phyloP scores from a whole-genome alignment of 805 yeast species.

The Millerozyma miso region DNA sequence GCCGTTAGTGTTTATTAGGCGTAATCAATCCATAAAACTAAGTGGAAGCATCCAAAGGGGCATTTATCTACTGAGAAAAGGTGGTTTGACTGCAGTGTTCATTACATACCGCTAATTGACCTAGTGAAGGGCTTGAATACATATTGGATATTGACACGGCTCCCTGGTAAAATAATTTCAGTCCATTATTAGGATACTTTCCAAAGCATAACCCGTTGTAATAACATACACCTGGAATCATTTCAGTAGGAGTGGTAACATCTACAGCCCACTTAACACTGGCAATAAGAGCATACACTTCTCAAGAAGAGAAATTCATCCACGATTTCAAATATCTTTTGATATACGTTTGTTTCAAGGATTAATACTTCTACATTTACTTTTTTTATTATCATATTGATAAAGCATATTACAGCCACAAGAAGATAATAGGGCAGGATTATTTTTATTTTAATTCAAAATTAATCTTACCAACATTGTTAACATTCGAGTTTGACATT shows the following conservation, averaged over 20 bases:
- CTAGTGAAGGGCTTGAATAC: background rate
- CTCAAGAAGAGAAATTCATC: background rate
- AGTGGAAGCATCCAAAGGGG: background rate
- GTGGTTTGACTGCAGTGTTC: background rate
- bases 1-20: constrained; percentile 1
- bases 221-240: too few species aligned
- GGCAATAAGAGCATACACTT: background rate
- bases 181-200: background rate
- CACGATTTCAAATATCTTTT: background rate
- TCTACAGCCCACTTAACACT: background rate
- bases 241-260: too few species aligned
- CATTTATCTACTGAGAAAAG: background rate
- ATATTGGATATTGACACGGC: background rate
- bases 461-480: background rate
- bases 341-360: background rate
- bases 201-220: background rate
- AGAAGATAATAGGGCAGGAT: background rate
- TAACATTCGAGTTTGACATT: too few species aligned
- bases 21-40: background rate
- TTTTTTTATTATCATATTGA: background rate
- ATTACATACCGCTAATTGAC: background rate
- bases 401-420: background rate
- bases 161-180: background rate
- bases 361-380: background rate
- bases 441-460: too few species aligned